Evolutionary conservation across 148 eudicot species (phyloP), one percentile per base, ranked within the genome.

Genomic region (Silene conica): DNA sequence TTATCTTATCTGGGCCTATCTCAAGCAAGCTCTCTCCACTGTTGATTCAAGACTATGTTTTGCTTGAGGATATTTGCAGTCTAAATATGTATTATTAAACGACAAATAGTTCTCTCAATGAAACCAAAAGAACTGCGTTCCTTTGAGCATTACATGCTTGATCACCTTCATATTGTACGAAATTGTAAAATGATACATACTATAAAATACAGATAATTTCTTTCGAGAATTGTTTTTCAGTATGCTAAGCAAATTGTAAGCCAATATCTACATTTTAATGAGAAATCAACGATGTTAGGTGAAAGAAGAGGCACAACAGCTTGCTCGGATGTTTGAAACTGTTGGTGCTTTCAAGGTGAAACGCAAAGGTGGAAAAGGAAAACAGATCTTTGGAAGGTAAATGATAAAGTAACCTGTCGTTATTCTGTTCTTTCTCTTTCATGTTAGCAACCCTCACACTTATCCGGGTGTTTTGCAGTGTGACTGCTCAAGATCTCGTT

Each of bases 251-350:
- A 19, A 58, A 16, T 31, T 10, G 4, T 46, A 45, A 60, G 21
- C 28, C 19, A 25, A 14, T 23, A 23, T 52, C 8, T 28, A 21
- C 20, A 3, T 45, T 21, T 16, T 25, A 22, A 16, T 46, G 52
- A n/a, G 11, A 20, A 22, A 50, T 60, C 12, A 54, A 20, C n/a
- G 22, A 74, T 63, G 26, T 56, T 77, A 12, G 50, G 69, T 69
- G n/a, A 90, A 86, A 84, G 98, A 94, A 82, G 98, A 94, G 77
- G 97, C 97, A 43, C 88, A 89, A 57, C 97, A 94, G 78, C 90
- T 94, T 31, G 93, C 98, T 80, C 73, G 80, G 67, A 62, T 94
- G 52, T 91, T 94, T 80, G 93, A 94, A 84, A 91, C 97, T 45
- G 96, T 92, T 69, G 93, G 96, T 59, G 89, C 97, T 65, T 94